Evolutionary conservation across 192 early-diverging fungal species (phyloP).

Genomic region (Coemansia sp.): DNA sequence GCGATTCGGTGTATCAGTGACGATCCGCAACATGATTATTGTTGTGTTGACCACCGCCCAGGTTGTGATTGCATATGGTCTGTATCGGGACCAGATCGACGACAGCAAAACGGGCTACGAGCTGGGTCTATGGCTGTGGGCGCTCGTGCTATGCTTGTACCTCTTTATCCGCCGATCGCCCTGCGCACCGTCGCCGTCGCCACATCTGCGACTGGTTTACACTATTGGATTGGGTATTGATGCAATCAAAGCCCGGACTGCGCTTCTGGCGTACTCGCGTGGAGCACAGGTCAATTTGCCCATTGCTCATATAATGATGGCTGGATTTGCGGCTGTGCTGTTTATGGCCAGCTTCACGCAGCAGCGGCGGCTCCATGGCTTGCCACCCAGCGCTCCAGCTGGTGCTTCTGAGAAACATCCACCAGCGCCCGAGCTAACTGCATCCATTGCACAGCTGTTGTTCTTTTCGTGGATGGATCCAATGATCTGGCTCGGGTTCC

Average conservation of each 20-base stretch:
- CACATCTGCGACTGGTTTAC: slow-evolving; percentile 45
- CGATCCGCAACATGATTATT: slow-evolving; percentile 37
- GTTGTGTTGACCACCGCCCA: slow-evolving; percentile 19
- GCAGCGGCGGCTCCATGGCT: slow-evolving; percentile 44
- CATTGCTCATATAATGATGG: slow-evolving; percentile 20
- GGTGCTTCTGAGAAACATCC: slow-evolving; percentile 16
- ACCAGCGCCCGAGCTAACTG: slow-evolving; percentile 56
- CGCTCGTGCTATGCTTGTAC: slow-evolving; percentile 31
- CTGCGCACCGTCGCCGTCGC: slow-evolving; percentile 40
- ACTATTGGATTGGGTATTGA: slow-evolving; percentile 26
- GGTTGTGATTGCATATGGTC: slow-evolving; percentile 11
- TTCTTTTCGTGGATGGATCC: slow-evolving; percentile 66
- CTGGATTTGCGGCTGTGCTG: slow-evolving; percentile 13
- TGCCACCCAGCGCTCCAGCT: slow-evolving; percentile 23
- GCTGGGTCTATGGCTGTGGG: slow-evolving; percentile 39
- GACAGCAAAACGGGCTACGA: slow-evolving; percentile 17
- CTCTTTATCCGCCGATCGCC: slow-evolving; percentile 22
- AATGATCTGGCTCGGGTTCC: slow-evolving; percentile 65
- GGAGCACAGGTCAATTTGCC: slow-evolving; percentile 9
- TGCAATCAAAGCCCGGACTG: slow-evolving; percentile 33
- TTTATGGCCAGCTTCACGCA: slow-evolving; percentile 46
- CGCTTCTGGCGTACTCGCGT: slow-evolving; percentile 35
- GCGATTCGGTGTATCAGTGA: slow-evolving; percentile 5
- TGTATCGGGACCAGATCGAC: slow-evolving; percentile 1
- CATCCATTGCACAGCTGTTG: slow-evolving; percentile 60